A percentile compares a stretch with the other conserved stretches of the same genome.
phyloP scores from a whole-genome alignment of 176 grass and related monocot species.

The Zoysia japonica region DNA sequence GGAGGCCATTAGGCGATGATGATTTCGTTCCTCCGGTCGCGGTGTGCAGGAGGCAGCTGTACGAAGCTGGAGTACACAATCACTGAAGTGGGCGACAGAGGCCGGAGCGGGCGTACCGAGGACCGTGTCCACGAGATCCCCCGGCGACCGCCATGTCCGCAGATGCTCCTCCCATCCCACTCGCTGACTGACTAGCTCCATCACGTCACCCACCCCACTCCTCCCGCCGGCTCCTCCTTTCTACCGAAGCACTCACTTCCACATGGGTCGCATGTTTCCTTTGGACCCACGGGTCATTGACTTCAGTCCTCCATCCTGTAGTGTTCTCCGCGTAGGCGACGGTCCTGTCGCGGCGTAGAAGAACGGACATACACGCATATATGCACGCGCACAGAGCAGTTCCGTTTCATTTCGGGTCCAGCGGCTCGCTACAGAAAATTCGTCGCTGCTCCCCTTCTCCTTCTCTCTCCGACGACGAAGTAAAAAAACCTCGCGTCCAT shows the following conservation, averaged over 20 bases:
- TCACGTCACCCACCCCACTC: slow-evolving; percentile 43
- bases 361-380: slow-evolving; percentile 33
- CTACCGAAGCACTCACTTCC: background rate
- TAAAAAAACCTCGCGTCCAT: slow-evolving; percentile 9
- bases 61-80: too few relatives aligned
- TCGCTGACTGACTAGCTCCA: slow-evolving; percentile 20
- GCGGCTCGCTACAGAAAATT: background rate
- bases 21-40: too few relatives aligned
- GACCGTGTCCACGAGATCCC: slow-evolving; percentile 39
- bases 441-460: background rate
- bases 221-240: too few relatives aligned
- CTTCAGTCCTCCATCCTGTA: rapidly evolving
- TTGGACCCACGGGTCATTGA: background rate
- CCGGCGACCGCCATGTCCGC: slow-evolving; percentile 22
- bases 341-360: slow-evolving; percentile 33
- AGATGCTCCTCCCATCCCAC: slow-evolving; percentile 28
- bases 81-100: too few relatives aligned
- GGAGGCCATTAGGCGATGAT: too few relatives aligned
- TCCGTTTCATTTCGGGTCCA: background rate
- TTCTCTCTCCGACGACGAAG: background rate
- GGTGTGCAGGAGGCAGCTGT: too few relatives aligned
- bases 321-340: background rate
- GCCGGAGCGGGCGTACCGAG: slow-evolving; percentile 16
- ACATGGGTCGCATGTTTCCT: rapidly evolving
- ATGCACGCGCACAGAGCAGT: slow-evolving; percentile 7